A percentile compares a stretch with the other conserved stretches of the same genome.
These are phyloP conservation scores for Lentinus polychrous DNA, from an alignment of 1,284 basidiomycete genomes.

Conservation along the genomic window DNA sequence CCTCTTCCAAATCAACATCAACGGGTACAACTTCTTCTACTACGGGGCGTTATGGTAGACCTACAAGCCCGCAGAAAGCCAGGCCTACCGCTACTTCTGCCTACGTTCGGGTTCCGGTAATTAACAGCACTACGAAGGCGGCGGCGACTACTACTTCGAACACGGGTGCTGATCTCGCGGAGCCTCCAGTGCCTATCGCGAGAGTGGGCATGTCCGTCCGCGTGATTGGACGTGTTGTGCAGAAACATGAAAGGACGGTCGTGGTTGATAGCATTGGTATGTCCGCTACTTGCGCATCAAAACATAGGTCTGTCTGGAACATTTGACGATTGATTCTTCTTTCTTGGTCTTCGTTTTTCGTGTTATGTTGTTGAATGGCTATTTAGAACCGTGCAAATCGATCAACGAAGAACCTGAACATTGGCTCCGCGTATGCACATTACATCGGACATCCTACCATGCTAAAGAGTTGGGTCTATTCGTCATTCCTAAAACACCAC, in stretches of 20 bases:
- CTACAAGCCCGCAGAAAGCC: background rate
- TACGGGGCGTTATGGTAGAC: background rate
- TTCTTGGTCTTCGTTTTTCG: too few relatives aligned
- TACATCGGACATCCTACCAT: conserved; percentile 50
- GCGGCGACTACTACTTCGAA: background rate
- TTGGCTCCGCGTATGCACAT: conserved; percentile 41
- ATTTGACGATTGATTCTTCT: too few relatives aligned
- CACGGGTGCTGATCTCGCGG: conserved; percentile 1
- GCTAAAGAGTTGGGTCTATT: conserved; percentile 34
- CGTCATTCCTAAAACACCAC: conserved; percentile 30
- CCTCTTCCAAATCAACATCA: background rate
- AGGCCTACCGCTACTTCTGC: conserved; percentile 2
- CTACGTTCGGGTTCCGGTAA: background rate
- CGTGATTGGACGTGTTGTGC: conserved; percentile 41
- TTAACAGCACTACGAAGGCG: background rate
- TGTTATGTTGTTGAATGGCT: too few relatives aligned
- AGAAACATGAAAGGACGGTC: conserved; percentile 39
- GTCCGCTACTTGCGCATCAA: conserved; percentile 7
- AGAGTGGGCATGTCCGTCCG: conserved; percentile 42
- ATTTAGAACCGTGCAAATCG: conserved; percentile 38
- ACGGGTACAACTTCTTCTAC: too few relatives aligned
- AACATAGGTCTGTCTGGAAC: too few relatives aligned
- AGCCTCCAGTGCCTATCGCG: conserved; percentile 31
- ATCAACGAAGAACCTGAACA: conserved; percentile 56
- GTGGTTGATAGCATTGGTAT: conserved; percentile 32